Evolutionary conservation across 352 stramenopile genomes (phyloP).

Genomic region (Phytopythium cucurbitacearum): DNA sequence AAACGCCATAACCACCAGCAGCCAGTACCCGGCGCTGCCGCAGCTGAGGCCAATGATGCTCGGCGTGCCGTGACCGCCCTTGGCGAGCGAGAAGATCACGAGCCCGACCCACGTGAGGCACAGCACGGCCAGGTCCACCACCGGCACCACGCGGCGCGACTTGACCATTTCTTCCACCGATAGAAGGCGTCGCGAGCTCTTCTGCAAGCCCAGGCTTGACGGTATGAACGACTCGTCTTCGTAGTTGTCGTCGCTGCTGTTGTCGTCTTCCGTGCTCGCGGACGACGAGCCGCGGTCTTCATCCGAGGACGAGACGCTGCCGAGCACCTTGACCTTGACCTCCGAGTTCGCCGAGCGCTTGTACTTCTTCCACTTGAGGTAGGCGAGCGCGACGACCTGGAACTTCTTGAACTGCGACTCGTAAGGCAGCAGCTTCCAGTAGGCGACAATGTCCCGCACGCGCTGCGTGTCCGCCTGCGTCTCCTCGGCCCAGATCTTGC

Average conservation of each 20-base stretch:
- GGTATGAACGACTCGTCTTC: slow-evolving; percentile 53
- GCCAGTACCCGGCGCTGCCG: slow-evolving; percentile 65
- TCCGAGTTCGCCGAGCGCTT: slow-evolving; percentile 26
- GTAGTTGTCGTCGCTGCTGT: slow-evolving; percentile 34
- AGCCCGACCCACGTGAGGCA: slow-evolving; percentile 77
- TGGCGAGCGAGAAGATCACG: slow-evolving; percentile 73
- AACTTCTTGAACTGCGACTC: slow-evolving; percentile 75
- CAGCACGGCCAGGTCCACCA: slow-evolving; percentile 58
- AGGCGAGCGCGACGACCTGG: slow-evolving; percentile 50
- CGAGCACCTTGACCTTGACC: slow-evolving; percentile 31
- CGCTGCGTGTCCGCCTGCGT: slow-evolving; percentile 37
- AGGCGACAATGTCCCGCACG: slow-evolving; percentile 41
- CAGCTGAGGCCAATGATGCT: slow-evolving; percentile 72
- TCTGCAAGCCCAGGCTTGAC: slow-evolving; percentile 31
- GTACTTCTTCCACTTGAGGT: slow-evolving; percentile 73
- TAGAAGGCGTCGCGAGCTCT: slow-evolving; percentile 17
- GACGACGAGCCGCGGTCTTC: slow-evolving; percentile 17
- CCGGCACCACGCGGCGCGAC: slow-evolving; percentile 45
- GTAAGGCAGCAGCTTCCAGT: slow-evolving; percentile 64
- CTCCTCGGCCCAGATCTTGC: slow-evolving; percentile 70
- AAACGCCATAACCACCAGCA: slow-evolving; percentile 53
- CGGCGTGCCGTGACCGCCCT: slow-evolving; percentile 68
- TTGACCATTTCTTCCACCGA: slow-evolving; percentile 53
- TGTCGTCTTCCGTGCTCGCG: slow-evolving; percentile 30
- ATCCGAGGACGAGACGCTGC: slow-evolving; percentile 19